Conservation (phyloP, 2,329 filamentous ascomycete genomes). For the Chrysoporthe cubensis region DNA sequence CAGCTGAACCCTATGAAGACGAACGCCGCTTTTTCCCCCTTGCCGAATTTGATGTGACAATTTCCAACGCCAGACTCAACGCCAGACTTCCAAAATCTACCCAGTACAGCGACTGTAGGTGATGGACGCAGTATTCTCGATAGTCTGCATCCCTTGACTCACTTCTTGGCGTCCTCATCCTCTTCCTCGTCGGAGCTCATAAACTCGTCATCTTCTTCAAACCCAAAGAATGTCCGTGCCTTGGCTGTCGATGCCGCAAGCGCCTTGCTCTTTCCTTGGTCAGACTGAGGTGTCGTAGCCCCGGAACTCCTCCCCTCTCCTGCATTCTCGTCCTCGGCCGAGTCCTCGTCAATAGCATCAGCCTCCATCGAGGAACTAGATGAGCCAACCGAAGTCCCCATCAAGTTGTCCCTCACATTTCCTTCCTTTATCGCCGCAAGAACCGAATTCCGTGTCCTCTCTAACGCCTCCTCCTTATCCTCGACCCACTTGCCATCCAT, state of each 20-base stretch:
- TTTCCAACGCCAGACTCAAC: not conserved
- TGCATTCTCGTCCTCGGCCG: slow-evolving; percentile 42
- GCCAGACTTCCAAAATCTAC: not conserved
- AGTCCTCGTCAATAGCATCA: slow-evolving; percentile 37
- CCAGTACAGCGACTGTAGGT: not conserved
- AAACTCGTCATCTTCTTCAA: slow-evolving; percentile 79
- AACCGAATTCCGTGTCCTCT: slow-evolving; percentile 80
- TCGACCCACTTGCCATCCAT: slow-evolving; percentile 94
- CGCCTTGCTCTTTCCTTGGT: slow-evolving; percentile 41
- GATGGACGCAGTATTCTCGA: not conserved
- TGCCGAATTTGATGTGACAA: not conserved
- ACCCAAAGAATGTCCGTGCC: slow-evolving; percentile 67
- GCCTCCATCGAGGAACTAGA: slow-evolving; percentile 42
- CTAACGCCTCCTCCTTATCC: slow-evolving; percentile 86
- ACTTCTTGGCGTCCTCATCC: slow-evolving; percentile 48
- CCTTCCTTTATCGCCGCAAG: slow-evolving; percentile 70
- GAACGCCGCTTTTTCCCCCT: not conserved
- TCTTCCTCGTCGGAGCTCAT: slow-evolving; percentile 71
- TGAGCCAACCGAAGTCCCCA: slow-evolving; percentile 56
- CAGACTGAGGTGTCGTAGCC: slow-evolving; percentile 54
- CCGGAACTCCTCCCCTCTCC: slow-evolving; percentile 48
- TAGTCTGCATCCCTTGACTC: not conserved
- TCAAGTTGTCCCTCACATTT: slow-evolving; percentile 63
- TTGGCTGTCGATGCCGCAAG: slow-evolving; percentile 36
- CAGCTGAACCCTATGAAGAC: not conserved